Percentiles rank a stretch among this genome's conserved stretches.
phyloP scores from a whole-genome alignment of 257 asterid genomes.

The Penstemon barbatus region DNA sequence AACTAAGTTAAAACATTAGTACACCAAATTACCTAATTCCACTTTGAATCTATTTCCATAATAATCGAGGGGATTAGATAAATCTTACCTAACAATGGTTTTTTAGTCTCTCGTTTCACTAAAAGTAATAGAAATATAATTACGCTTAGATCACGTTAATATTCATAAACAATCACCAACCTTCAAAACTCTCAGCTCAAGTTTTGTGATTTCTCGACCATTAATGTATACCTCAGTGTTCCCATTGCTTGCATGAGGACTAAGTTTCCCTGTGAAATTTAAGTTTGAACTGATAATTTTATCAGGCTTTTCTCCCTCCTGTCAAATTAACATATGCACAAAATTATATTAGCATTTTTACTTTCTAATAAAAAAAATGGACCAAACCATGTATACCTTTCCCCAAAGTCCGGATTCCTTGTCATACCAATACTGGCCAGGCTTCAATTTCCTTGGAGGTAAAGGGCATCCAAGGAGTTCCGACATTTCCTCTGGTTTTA shows the following conservation, averaged over 20 bases:
- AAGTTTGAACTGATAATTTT: constrained; percentile 69
- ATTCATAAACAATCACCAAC: constrained; percentile 33
- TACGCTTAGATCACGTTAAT: not conserved
- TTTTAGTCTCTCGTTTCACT: too few species aligned
- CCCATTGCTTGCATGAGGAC: constrained; percentile 80
- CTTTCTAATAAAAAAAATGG: constrained; percentile 3
- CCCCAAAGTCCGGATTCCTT: constrained; percentile 92
- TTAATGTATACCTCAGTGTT: constrained; percentile 76
- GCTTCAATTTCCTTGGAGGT: constrained; percentile 79
- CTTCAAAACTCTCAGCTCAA: constrained; percentile 70
- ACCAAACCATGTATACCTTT: constrained; percentile 46
- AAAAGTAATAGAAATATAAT: not conserved
- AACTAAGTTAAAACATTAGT: too few species aligned
- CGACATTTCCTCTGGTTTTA: constrained; percentile 76
- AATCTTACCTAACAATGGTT: too few species aligned
- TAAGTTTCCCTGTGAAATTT: constrained; percentile 75
- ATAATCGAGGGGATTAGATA: too few species aligned
- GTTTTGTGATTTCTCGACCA: constrained; percentile 86
- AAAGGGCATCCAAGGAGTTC: constrained; percentile 73
- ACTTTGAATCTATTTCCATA: too few species aligned
- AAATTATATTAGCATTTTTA: constrained; percentile 34
- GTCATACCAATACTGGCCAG: constrained; percentile 87
- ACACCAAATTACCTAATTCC: too few species aligned
- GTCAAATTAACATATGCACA: constrained; percentile 27
- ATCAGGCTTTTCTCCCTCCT: constrained; percentile 90